A percentile compares a stretch with the other conserved stretches of the same genome.
Evolutionary conservation across 257 asterid species (phyloP).

Genomic region (Cynanchum wilfordii): DNA sequence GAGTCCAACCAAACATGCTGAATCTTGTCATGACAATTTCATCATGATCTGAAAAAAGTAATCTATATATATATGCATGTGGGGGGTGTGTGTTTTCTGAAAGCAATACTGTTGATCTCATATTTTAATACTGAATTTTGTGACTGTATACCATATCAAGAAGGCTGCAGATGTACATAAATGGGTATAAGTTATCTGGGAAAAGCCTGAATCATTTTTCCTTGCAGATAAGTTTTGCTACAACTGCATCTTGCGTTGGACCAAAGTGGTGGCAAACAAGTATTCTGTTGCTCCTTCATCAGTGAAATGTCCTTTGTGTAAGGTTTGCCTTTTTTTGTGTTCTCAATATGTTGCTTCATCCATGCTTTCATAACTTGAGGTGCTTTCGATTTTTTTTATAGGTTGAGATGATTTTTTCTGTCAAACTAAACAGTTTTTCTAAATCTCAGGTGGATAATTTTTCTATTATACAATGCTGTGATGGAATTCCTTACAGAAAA

Average conservation of each 20-base stretch:
- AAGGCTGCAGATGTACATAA: background rate
- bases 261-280: conserved; percentile 41
- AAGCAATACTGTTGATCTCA: background rate
- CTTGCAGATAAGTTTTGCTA: conserved; percentile 76
- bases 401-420: background rate
- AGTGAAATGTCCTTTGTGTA: conserved; percentile 67
- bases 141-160: background rate
- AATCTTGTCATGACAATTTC: no score
- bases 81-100: background rate
- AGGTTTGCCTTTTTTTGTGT: conserved; percentile 40
- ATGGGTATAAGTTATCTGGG: background rate
- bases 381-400: background rate
- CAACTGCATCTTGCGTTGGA: conserved; percentile 63
- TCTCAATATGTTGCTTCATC: background rate
- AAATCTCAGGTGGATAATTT: conserved; percentile 42
- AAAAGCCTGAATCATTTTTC: conserved; percentile 6
- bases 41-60: no score
- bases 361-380: background rate
- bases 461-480: conserved; percentile 59
- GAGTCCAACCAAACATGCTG: background rate
- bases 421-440: conserved; percentile 1
- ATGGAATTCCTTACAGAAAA: conserved; percentile 50
- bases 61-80: background rate
- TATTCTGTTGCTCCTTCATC: conserved; percentile 36
- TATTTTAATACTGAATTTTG: background rate